Evolutionary conservation across 768 basidiomycete genomes (phyloP).

Genomic region (Grammothele lineata): DNA sequence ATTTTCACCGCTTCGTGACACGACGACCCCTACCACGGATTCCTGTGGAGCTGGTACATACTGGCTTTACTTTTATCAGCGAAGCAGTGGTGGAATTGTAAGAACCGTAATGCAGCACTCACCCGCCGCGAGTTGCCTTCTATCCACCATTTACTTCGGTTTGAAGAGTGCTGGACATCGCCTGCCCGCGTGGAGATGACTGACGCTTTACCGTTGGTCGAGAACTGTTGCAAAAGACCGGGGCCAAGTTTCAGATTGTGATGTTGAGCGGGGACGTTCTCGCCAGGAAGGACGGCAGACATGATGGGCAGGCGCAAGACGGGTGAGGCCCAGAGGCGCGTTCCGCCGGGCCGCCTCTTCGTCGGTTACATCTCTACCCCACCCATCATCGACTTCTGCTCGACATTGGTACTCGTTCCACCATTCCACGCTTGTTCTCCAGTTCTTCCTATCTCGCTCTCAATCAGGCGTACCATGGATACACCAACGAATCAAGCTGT

Average conservation of each 20-base stretch:
- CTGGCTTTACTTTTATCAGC: conserved; percentile 36
- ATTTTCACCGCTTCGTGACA: conserved; percentile 79
- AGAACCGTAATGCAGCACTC: conserved; percentile 28
- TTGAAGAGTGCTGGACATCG: conserved; percentile 60
- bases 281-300: conserved; percentile 77
- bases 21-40: conserved; percentile 80
- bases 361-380: too few species aligned
- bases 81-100: neutral
- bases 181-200: conserved; percentile 67
- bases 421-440: too few species aligned
- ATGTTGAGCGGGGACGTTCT: conserved; percentile 67
- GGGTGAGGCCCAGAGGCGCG: neutral
- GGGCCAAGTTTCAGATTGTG: conserved; percentile 85
- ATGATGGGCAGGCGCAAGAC: conserved; percentile 30
- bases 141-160: conserved; percentile 83
- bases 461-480: conserved; percentile 1
- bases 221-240: conserved; percentile 56
- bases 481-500: neutral
- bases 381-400: too few species aligned
- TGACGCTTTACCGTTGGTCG: conserved; percentile 26
- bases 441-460: too few species aligned
- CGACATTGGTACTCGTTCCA: too few species aligned
- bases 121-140: conserved; percentile 85
- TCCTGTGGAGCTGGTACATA: conserved; percentile 91
- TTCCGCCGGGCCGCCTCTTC: too few species aligned